A percentile compares a stretch with the other conserved stretches of the same genome.
These are phyloP conservation scores for Ajuga chamaepitys DNA, from an alignment of 257 asterid genomes.

Conservation along the genomic window DNA sequence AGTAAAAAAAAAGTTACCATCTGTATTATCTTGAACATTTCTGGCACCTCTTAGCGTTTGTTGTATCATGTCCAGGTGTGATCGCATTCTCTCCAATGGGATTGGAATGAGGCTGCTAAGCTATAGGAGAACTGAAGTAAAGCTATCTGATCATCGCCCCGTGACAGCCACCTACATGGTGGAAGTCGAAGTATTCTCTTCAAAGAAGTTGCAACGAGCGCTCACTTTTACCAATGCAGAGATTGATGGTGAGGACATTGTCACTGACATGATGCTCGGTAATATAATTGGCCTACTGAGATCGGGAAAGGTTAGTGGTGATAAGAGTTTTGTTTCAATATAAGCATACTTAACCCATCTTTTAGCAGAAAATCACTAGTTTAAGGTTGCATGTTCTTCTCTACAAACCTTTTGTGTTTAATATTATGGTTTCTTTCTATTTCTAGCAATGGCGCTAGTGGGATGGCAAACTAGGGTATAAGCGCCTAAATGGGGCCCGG, in stretches of 20 bases:
- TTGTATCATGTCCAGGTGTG: slow-evolving; percentile 62
- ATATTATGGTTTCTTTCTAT: background rate
- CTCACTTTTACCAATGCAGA: slow-evolving; percentile 91
- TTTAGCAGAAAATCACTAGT: background rate
- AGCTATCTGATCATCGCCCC: slow-evolving; percentile 90
- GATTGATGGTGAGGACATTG: slow-evolving; percentile 51
- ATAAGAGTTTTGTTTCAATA: background rate
- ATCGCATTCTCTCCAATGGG: slow-evolving; percentile 79
- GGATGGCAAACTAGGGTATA: too few relatives aligned
- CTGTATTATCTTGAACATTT: too few relatives aligned
- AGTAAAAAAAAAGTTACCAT: too few relatives aligned
- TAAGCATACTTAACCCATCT: background rate
- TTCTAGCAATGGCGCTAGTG: background rate
- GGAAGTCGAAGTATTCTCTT: slow-evolving; percentile 84
- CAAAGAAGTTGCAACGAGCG: slow-evolving; percentile 75
- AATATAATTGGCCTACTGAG: slow-evolving; percentile 22
- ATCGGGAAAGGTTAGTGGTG: slow-evolving; percentile 41
- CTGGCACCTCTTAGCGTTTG: too few relatives aligned
- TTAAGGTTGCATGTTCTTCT: background rate
- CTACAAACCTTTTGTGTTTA: background rate
- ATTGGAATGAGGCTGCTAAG: slow-evolving; percentile 64
- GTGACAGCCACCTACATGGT: slow-evolving; percentile 70
- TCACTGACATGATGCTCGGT: slow-evolving; percentile 24
- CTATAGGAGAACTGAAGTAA: slow-evolving; percentile 62
- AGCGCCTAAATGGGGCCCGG: too few relatives aligned